Evolutionary conservation across 495 filamentous ascomycete species (phyloP).

Genomic region (Achaetomiella virescens): DNA sequence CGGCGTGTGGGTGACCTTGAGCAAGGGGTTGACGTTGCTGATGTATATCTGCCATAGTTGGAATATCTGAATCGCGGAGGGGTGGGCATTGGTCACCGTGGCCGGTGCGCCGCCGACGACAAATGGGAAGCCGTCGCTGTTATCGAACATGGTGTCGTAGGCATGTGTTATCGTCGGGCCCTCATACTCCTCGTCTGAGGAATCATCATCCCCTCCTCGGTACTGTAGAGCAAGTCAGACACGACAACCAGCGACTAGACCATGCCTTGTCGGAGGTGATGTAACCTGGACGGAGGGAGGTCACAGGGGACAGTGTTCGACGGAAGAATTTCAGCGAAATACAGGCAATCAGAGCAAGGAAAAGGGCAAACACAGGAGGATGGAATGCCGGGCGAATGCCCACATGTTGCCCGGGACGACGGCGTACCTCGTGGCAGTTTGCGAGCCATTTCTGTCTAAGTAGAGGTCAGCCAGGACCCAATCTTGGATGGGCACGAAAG

Average conservation of each 20-base stretch:
- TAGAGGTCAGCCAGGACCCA: background rate
- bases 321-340: no score
- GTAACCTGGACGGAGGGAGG: background rate
- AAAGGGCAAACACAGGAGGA: background rate
- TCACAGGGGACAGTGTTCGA: background rate
- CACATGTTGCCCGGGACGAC: background rate
- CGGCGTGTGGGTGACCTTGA: slow-evolving; percentile 61
- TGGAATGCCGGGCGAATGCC: background rate
- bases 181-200: slow-evolving; percentile 57
- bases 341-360: background rate
- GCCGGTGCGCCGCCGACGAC: slow-evolving; percentile 43
- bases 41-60: slow-evolving; percentile 68
- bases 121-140: slow-evolving; percentile 54
- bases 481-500: no score
- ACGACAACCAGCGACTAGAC: background rate
- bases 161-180: slow-evolving; percentile 47
- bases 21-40: slow-evolving; percentile 63
- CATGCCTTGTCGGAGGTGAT: background rate
- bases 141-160: slow-evolving; percentile 49
- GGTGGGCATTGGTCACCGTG: slow-evolving; percentile 54
- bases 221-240: slow-evolving; percentile 29
- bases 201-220: slow-evolving; percentile 40
- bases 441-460: slow-evolving; percentile 35
- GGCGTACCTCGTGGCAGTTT: slow-evolving; percentile 38
- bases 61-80: slow-evolving; percentile 61